Base-by-base conservation (phyloP, 768 basidiomycete genomes). In the Pleurotus giganteus region DNA sequence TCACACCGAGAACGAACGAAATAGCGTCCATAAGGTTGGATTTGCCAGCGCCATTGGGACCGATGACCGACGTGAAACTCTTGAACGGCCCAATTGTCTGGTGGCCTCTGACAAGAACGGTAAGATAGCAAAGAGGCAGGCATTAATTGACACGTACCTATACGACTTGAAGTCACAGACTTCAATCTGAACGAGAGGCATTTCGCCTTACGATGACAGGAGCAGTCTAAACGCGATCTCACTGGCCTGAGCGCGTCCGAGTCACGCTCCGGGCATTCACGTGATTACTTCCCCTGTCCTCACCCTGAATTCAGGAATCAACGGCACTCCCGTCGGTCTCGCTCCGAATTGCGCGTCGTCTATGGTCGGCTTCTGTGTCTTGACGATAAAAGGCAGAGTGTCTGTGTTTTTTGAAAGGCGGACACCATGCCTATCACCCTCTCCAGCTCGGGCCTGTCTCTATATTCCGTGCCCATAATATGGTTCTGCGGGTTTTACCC, bases 21-120 rank as follows among this genome's bases (percentile, higher is more conserved):
- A 99, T 98, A 49, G 97, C 97, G 67, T 99, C 97, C 97, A 98
- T 98, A 54, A 98, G 84, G 69, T 99, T 99, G 8, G 94, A 96
- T 68, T 99, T 98, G 57, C 97, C 97, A 0, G 96, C 94, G 55
- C 97, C 96, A 87, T 99, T 98, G 31, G 97, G 96, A 19, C 97
- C 97, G 62, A 99, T 98, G 53, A 98, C 81, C 9, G 93, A 96
- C 0, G 96, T 95, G 72, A 99, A 99, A 64, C 87, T 85, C 73
- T 82, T 85, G 75, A 95, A 94, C 1, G 94, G 94, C 0, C 94
- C 94, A 45, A 95, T 92, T 26, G 83, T 81, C 68, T 94, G 90
- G 66, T 89, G 87, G 34, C 88, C 86, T 56, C 88, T 88, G 63
- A 3, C 47, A 17, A 34, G 9, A 12, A 17, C 19, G 12, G 46